Percentiles rank a stretch among this genome's conserved stretches.
phyloP scores from a whole-genome alignment of 1,139 yeast species.

The Saccharomyces pastorianus region DNA sequence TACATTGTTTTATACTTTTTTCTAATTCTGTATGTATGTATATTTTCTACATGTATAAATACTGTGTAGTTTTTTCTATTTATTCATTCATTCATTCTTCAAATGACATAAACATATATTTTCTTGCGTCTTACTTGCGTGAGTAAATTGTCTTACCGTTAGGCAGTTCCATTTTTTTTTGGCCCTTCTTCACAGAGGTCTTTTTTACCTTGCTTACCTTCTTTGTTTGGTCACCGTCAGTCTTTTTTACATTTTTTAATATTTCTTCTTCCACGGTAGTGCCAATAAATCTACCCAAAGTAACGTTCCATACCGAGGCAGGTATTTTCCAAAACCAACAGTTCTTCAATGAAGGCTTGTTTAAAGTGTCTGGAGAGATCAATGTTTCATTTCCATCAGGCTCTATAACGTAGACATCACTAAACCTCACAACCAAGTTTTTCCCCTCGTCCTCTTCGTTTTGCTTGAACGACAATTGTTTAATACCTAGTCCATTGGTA shows the following conservation, averaged over 20 bases:
- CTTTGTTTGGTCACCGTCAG: slow-evolving; percentile 2
- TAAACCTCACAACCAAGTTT: slow-evolving; percentile 54
- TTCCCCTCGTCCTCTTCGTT: slow-evolving; percentile 42
- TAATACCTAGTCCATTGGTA: slow-evolving; percentile 40
- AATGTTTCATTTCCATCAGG: slow-evolving; percentile 36
- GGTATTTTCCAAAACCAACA: slow-evolving; percentile 44
- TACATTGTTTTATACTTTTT: slow-evolving; percentile 1
- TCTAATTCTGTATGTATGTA: slow-evolving; percentile 7
- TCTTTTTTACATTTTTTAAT: not conserved
- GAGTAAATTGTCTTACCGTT: slow-evolving; percentile 54
- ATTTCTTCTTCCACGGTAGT: not conserved
- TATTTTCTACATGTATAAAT: not conserved
- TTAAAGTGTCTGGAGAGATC: slow-evolving; percentile 27
- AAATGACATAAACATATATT: not conserved
- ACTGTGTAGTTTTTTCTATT: not conserved
- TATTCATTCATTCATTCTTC: not conserved
- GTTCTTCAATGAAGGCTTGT: slow-evolving; percentile 46
- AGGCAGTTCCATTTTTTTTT: slow-evolving; percentile 42
- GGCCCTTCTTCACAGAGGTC: slow-evolving; percentile 37
- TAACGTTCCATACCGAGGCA: slow-evolving; percentile 36
- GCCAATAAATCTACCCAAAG: slow-evolving; percentile 5
- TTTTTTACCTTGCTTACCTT: slow-evolving; percentile 3
- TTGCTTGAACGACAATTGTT: slow-evolving; percentile 29
- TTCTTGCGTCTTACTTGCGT: slow-evolving; percentile 29
- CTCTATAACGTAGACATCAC: slow-evolving; percentile 63